These are phyloP conservation scores for Fusarium sp. DNA, from an alignment of 2,329 filamentous ascomycete genomes.

Conservation along the genomic window DNA sequence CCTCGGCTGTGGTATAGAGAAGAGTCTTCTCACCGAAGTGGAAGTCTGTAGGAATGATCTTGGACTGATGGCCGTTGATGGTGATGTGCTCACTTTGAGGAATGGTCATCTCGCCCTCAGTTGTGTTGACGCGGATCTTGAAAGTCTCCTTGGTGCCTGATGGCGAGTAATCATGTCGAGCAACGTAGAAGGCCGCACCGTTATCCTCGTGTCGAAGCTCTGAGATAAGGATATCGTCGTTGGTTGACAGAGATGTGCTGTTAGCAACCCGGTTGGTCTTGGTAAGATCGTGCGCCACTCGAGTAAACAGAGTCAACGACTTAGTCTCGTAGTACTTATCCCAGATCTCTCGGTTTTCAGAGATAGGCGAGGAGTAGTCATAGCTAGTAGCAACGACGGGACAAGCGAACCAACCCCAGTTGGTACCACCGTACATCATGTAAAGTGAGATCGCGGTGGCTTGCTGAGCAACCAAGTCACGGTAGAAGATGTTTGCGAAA, in stretches of 20 bases:
- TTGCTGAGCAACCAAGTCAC: constrained; percentile 69
- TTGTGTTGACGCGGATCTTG: constrained; percentile 66
- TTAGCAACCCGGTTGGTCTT: constrained; percentile 62
- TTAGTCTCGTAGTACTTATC: constrained; percentile 74
- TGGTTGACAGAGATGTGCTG: constrained; percentile 53
- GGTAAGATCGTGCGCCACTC: constrained; percentile 61
- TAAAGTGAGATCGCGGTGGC: constrained; percentile 71
- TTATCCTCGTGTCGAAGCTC: constrained; percentile 70
- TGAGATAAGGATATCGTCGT: constrained; percentile 62
- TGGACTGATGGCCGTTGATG: constrained; percentile 70
- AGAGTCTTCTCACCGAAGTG: constrained; percentile 62
- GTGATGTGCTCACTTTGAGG: constrained; percentile 63
- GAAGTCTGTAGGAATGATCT: constrained; percentile 72
- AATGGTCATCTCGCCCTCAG: constrained; percentile 64
- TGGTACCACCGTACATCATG: constrained; percentile 74
- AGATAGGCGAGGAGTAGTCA: constrained; percentile 72
- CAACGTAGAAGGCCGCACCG: constrained; percentile 68
- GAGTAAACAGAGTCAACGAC: constrained; percentile 68
- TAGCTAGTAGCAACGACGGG: constrained; percentile 71
- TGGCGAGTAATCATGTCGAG: constrained; percentile 65
- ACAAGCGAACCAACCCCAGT: constrained; percentile 69
- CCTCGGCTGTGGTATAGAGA: constrained; percentile 67
- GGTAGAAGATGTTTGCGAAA: constrained; percentile 73
- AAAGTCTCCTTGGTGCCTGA: constrained; percentile 64
- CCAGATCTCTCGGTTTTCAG: constrained; percentile 67